Evolutionary conservation across 768 basidiomycete species (phyloP).

Genomic region (Fomitopsis serialis): DNA sequence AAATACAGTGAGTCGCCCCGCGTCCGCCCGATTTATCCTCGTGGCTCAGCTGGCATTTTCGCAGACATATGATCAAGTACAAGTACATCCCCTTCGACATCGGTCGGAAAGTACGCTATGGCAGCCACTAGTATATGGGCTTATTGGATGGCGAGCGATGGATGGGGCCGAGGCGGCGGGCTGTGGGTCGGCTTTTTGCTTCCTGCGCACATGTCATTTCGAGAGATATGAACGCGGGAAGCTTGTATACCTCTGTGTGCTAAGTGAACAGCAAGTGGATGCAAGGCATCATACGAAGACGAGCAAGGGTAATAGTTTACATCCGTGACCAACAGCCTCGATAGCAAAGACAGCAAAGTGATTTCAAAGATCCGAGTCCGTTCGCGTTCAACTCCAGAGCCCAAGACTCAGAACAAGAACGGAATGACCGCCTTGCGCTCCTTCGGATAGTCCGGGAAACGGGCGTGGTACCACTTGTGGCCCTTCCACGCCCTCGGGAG

Average conservation of each 20-base stretch:
- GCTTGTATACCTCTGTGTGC: too few species aligned
- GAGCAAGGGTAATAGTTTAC: too few species aligned
- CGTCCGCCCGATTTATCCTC: not conserved
- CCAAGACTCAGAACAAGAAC: conserved; percentile 45
- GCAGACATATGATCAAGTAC: conserved; percentile 98
- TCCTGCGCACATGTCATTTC: too few species aligned
- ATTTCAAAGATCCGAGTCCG: too few species aligned
- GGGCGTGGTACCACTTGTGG: conserved; percentile 79
- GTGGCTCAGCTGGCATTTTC: not conserved
- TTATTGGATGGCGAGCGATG: not conserved
- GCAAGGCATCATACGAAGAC: too few species aligned
- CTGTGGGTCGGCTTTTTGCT: too few species aligned
- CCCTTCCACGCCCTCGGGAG: conserved; percentile 75
- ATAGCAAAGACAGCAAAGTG: too few species aligned
- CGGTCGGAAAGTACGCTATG: conserved; percentile 89
- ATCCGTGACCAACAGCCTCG: too few species aligned
- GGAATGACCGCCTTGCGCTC: conserved; percentile 80
- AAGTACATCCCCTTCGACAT: conserved; percentile 95
- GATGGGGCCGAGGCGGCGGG: not conserved
- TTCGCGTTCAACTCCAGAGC: too few species aligned
- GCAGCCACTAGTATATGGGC: conserved; percentile 40
- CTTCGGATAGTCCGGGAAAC: conserved; percentile 75
- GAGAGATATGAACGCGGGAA: too few species aligned
- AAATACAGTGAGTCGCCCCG: conserved; percentile 74
- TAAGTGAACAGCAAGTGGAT: too few species aligned